Base-by-base conservation (phyloP, 257 asterid species). In the Marsdenia floribunda region DNA sequence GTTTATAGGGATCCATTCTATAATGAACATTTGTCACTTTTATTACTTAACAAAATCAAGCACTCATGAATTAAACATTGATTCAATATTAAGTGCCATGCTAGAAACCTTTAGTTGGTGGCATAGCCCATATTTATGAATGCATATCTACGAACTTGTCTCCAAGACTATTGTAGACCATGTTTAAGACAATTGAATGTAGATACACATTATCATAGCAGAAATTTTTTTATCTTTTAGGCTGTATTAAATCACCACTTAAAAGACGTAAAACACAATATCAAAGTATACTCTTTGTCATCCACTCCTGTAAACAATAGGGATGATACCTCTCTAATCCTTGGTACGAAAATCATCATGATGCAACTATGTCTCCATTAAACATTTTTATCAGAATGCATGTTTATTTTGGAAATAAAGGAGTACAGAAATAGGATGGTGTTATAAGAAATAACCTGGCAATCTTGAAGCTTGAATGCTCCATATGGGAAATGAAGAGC, bases 401-500 rank as follows among this genome's bases (percentile, higher is more conserved):
- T 21, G 19, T 49, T 42, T 46, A 26, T 55, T 57, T 59, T 54
- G 74, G 47, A 14, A n/a, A 21, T 19, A n/a, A 73, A 67, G 70
- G 52, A 64, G 73, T 6, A 58, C 14, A 53, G 10, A 10, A 21
- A 69, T 18, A 22, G 35, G 15, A 57, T n/a, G 22, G 54, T 68
- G 18, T 54, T 37, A 49, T 73, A 72, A 75, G 52, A 74, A 75
- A 60, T 24, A 71, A 89, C 99, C 97, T 88, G 98, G 90, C 66
- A 75, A 63, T 26, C 71, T 86, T 33, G 99, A 95, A 70, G 89
- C 90, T 42, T 92, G 92, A 76, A 88, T 73, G 78, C 93, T 86
- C 97, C 97, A 92, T 82, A 95, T 78, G 21, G 97, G 80, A 80
- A 84, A 89, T 63, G 87, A 73, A 54, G 93, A 88, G 77, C 97